Evolutionary conservation across 371 early-diverging fungal genomes (phyloP).

Genomic region (Thermomucor indicae-seudaticae): DNA sequence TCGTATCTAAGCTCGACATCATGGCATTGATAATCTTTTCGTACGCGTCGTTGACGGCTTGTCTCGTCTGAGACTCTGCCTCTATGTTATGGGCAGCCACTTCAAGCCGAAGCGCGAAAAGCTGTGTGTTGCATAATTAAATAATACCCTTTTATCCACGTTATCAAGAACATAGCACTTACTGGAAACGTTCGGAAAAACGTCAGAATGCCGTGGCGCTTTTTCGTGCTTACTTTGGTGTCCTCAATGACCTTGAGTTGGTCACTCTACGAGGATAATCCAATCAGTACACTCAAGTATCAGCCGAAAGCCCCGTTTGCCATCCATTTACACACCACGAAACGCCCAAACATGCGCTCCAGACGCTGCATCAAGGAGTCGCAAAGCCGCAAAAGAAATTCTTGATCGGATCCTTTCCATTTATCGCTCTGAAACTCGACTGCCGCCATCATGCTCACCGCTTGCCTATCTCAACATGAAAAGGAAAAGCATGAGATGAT

Average conservation of each 20-base stretch:
- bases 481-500: background rate
- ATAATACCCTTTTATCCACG: background rate
- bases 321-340: slow-evolving; percentile 54
- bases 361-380: slow-evolving; percentile 63
- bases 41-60: slow-evolving; percentile 75
- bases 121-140: slow-evolving; percentile 10
- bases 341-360: slow-evolving; percentile 71
- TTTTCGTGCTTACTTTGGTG: slow-evolving; percentile 83
- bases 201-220: slow-evolving; percentile 82
- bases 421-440: slow-evolving; percentile 71
- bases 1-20: slow-evolving; percentile 85
- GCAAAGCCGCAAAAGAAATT: slow-evolving; percentile 64
- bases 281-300: no score
- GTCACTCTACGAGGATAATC: slow-evolving; percentile 70
- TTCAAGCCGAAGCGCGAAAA: slow-evolving; percentile 79
- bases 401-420: slow-evolving; percentile 57
- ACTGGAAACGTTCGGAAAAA: slow-evolving; percentile 88
- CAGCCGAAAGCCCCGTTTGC: no score
- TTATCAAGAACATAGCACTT: slow-evolving; percentile 2
- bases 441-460: slow-evolving; percentile 82
- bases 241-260: slow-evolving; percentile 91
- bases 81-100: slow-evolving; percentile 43
- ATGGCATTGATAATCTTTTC: slow-evolving; percentile 80
- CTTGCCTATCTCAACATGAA: slow-evolving; percentile 49
- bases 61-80: slow-evolving; percentile 63